Evolutionary conservation across 2,329 filamentous ascomycete genomes (phyloP).

Genomic region (Aspergillus transmontanensis): DNA sequence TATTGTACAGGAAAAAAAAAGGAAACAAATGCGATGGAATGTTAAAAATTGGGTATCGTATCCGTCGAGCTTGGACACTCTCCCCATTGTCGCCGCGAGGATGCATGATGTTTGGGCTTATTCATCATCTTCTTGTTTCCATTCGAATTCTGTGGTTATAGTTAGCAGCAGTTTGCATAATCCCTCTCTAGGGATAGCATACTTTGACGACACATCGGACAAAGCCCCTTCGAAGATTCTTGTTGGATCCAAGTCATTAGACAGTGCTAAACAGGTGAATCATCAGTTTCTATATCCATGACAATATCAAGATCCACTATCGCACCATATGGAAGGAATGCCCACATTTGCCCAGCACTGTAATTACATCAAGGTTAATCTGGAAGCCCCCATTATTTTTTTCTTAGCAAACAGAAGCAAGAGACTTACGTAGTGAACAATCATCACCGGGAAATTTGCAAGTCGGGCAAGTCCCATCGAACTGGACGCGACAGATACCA

Average conservation of each 20-base stretch:
- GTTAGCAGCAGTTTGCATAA: constrained; percentile 18
- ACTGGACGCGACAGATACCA: constrained; percentile 96
- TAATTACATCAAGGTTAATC: constrained; percentile 1
- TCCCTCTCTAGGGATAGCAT: constrained; percentile 32
- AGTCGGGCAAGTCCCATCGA: constrained; percentile 95
- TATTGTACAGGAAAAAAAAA: not conserved
- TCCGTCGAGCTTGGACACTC: constrained; percentile 9
- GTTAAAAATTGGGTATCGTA: constrained; percentile 1
- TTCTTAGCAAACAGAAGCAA: not conserved
- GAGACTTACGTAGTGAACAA: constrained; percentile 77
- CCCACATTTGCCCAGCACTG: constrained; percentile 93
- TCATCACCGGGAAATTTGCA: constrained; percentile 98
- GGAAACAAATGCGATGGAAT: not conserved
- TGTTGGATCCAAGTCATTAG: constrained; percentile 88
- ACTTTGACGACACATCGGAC: constrained; percentile 98
- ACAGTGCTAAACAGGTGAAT: constrained; percentile 71
- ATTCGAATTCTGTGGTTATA: constrained; percentile 52
- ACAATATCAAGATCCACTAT: constrained; percentile 17
- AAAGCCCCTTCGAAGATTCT: constrained; percentile 88
- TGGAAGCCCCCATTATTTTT: too few relatives aligned
- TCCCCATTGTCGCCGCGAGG: not conserved
- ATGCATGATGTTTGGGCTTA: not conserved
- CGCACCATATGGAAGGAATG: constrained; percentile 96
- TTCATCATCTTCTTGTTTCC: constrained; percentile 50
- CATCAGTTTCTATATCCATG: constrained; percentile 11